Percentiles rank a stretch among this genome's conserved stretches.
These are phyloP conservation scores for Globisporangium heterothallicum DNA, from an alignment of 352 stramenopile species.

Conservation along the genomic window DNA sequence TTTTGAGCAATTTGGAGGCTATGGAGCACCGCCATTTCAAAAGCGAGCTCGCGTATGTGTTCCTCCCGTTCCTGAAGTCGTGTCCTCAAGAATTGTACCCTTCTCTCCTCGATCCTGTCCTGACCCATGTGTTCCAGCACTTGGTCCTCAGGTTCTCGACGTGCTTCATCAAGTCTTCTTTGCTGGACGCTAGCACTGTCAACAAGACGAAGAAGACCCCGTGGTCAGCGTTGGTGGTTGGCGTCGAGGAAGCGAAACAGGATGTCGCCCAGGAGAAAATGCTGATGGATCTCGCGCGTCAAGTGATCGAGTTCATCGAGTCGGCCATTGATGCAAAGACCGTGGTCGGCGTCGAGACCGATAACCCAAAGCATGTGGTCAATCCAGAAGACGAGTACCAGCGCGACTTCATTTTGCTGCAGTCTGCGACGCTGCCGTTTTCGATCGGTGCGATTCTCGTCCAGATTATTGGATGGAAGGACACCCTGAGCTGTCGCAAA, in stretches of 20 bases:
- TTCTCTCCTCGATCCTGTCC: conserved; percentile 56
- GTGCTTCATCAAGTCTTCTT: conserved; percentile 26
- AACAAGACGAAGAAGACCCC: conserved; percentile 24
- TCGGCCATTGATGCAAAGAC: conserved; percentile 68
- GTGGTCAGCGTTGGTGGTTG: conserved; percentile 52
- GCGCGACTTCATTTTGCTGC: conserved; percentile 54
- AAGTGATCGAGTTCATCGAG: conserved; percentile 72
- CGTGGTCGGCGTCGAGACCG: conserved; percentile 59
- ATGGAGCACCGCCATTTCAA: conserved; percentile 81
- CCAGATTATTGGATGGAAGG: conserved; percentile 66
- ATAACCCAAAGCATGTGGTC: conserved; percentile 72
- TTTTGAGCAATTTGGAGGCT: conserved; percentile 51
- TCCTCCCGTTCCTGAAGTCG: conserved; percentile 63
- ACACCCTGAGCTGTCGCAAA: conserved; percentile 64
- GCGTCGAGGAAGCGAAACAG: conserved; percentile 60
- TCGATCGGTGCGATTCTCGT: conserved; percentile 43
- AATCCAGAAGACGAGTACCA: conserved; percentile 50
- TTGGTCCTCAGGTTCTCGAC: conserved; percentile 43
- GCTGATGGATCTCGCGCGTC: conserved; percentile 57
- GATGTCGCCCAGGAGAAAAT: conserved; percentile 71
- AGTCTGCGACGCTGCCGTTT: conserved; percentile 41
- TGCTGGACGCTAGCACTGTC: conserved; percentile 3
- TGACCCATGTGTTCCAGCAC: conserved; percentile 48
- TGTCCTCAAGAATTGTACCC: conserved; percentile 54
- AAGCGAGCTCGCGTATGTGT: conserved; percentile 57